phyloP scores from a whole-genome alignment of 148 eudicot genomes.

The Vaccinium myrtillus region DNA sequence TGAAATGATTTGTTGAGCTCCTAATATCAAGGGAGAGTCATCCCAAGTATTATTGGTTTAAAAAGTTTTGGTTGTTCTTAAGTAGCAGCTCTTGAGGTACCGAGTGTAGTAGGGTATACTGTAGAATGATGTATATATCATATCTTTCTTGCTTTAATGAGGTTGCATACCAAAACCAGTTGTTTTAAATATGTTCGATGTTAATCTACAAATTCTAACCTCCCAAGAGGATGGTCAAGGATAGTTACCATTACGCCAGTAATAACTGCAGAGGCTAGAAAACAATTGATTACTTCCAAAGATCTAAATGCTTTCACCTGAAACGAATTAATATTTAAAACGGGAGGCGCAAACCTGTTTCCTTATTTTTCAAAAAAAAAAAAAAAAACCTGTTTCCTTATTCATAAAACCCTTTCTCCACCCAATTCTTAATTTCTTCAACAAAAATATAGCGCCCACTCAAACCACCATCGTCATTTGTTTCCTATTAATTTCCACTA shows the following conservation, averaged over 20 bases:
- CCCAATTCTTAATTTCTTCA: neutral
- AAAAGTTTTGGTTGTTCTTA: neutral
- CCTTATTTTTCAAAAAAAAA: neutral
- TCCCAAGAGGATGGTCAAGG: neutral
- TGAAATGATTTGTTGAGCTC: neutral
- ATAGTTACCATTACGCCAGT: neutral
- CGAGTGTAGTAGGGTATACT: neutral
- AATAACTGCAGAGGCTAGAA: neutral
- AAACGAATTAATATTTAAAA: neutral
- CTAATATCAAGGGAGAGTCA: neutral
- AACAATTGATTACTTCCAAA: neutral
- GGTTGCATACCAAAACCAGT: neutral
- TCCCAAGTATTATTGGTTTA: neutral
- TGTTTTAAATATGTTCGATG: neutral
- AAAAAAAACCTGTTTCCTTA: neutral
- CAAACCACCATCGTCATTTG: neutral
- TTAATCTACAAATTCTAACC: neutral
- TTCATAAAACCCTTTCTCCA: neutral
- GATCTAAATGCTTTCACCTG: neutral
- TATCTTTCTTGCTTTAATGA: neutral
- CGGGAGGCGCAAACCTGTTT: neutral
- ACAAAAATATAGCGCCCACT: neutral
- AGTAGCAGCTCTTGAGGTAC: neutral
- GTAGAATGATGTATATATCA: neutral
- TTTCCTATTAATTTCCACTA: neutral